Conservation (phyloP, 2,329 filamentous ascomycete species). For the Xylariaceae sp. region DNA sequence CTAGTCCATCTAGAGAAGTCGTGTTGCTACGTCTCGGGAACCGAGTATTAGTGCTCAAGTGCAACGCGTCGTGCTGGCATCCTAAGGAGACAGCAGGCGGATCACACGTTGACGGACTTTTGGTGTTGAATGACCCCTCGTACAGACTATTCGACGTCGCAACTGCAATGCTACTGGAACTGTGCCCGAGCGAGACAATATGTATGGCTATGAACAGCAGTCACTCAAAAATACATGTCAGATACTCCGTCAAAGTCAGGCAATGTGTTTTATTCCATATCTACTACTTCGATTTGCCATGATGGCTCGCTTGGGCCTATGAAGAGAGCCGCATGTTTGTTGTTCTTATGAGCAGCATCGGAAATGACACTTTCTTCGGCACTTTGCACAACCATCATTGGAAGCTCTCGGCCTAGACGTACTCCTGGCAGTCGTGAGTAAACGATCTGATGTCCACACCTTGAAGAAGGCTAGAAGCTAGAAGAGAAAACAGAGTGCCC, state of each 20-base stretch:
- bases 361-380: background rate
- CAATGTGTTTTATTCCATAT: conserved; percentile 10
- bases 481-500: conserved; percentile 11
- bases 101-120: too few relatives aligned
- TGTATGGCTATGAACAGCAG: too few relatives aligned
- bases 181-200: too few relatives aligned
- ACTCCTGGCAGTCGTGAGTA: background rate
- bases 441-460: conserved; percentile 3
- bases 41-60: too few relatives aligned
- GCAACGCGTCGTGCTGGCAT: too few relatives aligned
- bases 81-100: too few relatives aligned
- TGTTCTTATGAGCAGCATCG: background rate
- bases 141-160: too few relatives aligned
- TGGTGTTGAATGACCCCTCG: too few relatives aligned
- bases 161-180: too few relatives aligned
- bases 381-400: conserved; percentile 3
- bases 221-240: too few relatives aligned
- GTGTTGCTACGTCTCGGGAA: too few relatives aligned
- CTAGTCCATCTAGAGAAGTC: too few relatives aligned
- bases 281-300: conserved; percentile 14
- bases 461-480: conserved; percentile 2
- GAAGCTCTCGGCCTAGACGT: conserved; percentile 1
- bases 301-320: conserved; percentile 12
- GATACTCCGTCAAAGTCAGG: background rate
- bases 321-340: conserved; percentile 12